Percentiles rank a stretch among this genome's conserved stretches.
Conservation (phyloP, 1,284 basidiomycete genomes). For the Thecaphora frezii region DNA sequence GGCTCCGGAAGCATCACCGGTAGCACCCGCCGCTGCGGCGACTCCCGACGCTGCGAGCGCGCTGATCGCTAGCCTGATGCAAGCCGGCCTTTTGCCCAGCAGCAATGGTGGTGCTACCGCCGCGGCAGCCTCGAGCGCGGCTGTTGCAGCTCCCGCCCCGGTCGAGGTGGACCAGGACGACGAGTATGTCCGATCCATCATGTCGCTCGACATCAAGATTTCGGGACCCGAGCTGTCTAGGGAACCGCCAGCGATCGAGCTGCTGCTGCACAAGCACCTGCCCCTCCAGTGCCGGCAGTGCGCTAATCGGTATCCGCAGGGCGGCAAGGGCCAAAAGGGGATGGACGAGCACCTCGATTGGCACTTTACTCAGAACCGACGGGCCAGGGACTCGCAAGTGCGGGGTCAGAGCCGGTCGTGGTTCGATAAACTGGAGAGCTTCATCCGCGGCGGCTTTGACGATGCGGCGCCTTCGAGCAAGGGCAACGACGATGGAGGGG, state of each 20-base stretch:
- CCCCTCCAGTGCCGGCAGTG: slow-evolving; percentile 90
- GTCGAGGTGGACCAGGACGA: slow-evolving; percentile 61
- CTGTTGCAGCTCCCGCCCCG: slow-evolving; percentile 59
- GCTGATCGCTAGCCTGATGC: slow-evolving; percentile 49
- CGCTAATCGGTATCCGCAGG: slow-evolving; percentile 80
- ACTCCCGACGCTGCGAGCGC: slow-evolving; percentile 39
- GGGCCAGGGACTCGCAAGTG: slow-evolving; percentile 78
- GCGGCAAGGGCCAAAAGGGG: slow-evolving; percentile 70
- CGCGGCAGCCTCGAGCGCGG: slow-evolving; percentile 44
- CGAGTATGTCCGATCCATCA: slow-evolving; percentile 72
- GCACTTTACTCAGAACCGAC: slow-evolving; percentile 93
- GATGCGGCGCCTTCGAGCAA: slow-evolving; percentile 14
- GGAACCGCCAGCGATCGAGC: slow-evolving; percentile 64
- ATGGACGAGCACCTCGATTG: slow-evolving; percentile 91
- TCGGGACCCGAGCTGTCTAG: slow-evolving; percentile 72
- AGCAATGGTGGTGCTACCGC: slow-evolving; percentile 19
- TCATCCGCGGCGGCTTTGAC: slow-evolving; percentile 45
- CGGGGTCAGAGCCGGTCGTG: slow-evolving; percentile 88
- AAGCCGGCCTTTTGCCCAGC: slow-evolving; percentile 47
- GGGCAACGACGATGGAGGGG: slow-evolving; percentile 47
- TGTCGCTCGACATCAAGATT: slow-evolving; percentile 71
- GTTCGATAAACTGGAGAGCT: slow-evolving; percentile 80
- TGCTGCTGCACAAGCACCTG: slow-evolving; percentile 63
- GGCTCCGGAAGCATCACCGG: slow-evolving; percentile 26
- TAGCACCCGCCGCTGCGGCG: slow-evolving; percentile 51